Evolutionary conservation across 306 rosid species (phyloP), one percentile per base, ranked within the genome.

Genomic region (Glycine latifolia): DNA sequence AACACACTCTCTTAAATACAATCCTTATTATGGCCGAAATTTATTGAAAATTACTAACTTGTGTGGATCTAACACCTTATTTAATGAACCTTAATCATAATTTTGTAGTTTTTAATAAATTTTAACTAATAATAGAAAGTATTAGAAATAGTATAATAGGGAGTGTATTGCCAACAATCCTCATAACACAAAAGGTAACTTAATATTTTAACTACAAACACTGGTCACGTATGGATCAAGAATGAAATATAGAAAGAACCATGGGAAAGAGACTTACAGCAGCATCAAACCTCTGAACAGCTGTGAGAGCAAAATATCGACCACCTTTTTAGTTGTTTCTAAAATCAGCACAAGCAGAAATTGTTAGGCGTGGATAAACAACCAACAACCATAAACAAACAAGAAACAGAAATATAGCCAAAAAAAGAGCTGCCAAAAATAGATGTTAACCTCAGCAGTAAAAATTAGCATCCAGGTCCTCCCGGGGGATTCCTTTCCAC

Each of bases 391-490:
- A 55, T 5, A 44, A 77, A 12, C 16, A 63, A 10, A 65, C 54
- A 56, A 72, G 41, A 71, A 54, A 76, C 62, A 41, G 33, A 75
- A 37, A 4, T 7, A 67, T n/a, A 66, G 73, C 66, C 77, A 60
- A 26, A 26, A 26, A 2, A 26, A 26, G 31, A 26, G 2, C 31
- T 26, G 31, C 31, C 31, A 26, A 37, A 53, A n/a, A n/a, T 8
- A 15, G 68, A 75, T 55, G 78, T 56, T 71, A 79, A 94, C 98
- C 94, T 89, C 84, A 8, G 94, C 87, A 43, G 98, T 91, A 71
- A 91, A 94, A 85, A 94, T 39, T 75, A 94, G 97, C 98, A 94
- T 94, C 98, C 97, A 95, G 16, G 97, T 93, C 83, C 96, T 93
- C 68, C 99, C 99, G 13, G 98, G 99, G 70, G 99, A 90, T 86